Evolutionary conservation across 2,329 filamentous ascomycete species (phyloP).

Genomic region (Pseudocercospora cruenta): DNA sequence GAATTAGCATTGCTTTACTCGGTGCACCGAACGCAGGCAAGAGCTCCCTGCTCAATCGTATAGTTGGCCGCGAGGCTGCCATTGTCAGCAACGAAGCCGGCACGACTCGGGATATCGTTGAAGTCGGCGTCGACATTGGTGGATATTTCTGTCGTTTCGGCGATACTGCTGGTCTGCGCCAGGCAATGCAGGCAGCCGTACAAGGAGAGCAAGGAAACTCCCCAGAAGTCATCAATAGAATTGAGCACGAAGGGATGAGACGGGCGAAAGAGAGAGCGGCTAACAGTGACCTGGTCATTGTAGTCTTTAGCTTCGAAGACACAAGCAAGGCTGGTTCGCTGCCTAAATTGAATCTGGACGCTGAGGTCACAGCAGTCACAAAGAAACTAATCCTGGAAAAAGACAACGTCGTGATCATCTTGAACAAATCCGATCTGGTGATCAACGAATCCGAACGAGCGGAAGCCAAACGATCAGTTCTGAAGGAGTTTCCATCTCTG

Average conservation of each 20-base stretch:
- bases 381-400: conserved; percentile 53
- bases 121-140: conserved; percentile 84
- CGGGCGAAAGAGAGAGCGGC: conserved; percentile 79
- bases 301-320: conserved; percentile 73
- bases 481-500: conserved; percentile 49
- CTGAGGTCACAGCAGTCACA: conserved; percentile 60
- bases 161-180: conserved; percentile 86
- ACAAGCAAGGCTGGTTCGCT: conserved; percentile 13
- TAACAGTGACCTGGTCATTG: conserved; percentile 83
- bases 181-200: conserved; percentile 17
- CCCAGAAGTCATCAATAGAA: conserved; percentile 61
- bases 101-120: conserved; percentile 91
- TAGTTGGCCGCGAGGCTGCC: conserved; percentile 89
- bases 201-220: conserved; percentile 5
- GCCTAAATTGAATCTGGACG: conserved; percentile 45
- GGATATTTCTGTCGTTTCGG: conserved; percentile 93
- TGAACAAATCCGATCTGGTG: conserved; percentile 64
- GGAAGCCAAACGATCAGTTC: conserved; percentile 36
- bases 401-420: conserved; percentile 59
- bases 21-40: conserved; percentile 95
- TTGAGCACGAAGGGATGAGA: conserved; percentile 89
- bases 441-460: conserved; percentile 6
- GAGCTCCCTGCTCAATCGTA: conserved; percentile 85
- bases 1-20: conserved; percentile 82
- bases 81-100: conserved; percentile 93